phyloP scores from a whole-genome alignment of 768 basidiomycete species.

The Agaricus subrufescens region DNA sequence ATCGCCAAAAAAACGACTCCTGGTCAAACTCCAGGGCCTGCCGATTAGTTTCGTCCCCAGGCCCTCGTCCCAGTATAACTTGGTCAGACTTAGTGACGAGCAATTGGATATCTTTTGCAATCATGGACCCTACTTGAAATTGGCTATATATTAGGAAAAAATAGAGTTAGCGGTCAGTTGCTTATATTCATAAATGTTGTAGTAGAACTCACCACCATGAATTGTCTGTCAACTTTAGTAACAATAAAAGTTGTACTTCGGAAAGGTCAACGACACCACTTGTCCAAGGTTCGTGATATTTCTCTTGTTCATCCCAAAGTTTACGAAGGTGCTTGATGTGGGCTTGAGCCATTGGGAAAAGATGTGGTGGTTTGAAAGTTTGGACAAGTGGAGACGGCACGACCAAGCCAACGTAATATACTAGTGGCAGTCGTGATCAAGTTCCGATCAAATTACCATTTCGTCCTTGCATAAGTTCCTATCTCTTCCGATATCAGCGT shows the following conservation, averaged over 20 bases:
- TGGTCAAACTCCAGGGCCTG: conserved; percentile 21
- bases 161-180: too few relatives aligned
- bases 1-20: conserved; percentile 14
- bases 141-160: not conserved
- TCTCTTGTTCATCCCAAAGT: not conserved
- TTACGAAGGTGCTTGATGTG: not conserved
- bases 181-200: not conserved
- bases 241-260: not conserved
- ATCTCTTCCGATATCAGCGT: too few relatives aligned
- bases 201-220: not conserved
- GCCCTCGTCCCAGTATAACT: conserved; percentile 20
- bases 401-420: too few relatives aligned
- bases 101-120: conserved; percentile 6
- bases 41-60: conserved; percentile 21
- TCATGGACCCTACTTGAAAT: not conserved
- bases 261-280: not conserved
- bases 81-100: conserved; percentile 17
- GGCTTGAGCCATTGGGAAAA: not conserved
- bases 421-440: too few relatives aligned
- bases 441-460: too few relatives aligned
- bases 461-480: too few relatives aligned
- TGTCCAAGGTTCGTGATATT: conserved; percentile 3
- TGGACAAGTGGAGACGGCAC: too few relatives aligned
- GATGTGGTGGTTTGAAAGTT: too few relatives aligned
- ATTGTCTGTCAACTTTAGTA: not conserved